These are phyloP conservation scores for Paecilomyces dactylethromorphus DNA, from an alignment of 2,329 filamentous ascomycete species.

Conservation along the genomic window DNA sequence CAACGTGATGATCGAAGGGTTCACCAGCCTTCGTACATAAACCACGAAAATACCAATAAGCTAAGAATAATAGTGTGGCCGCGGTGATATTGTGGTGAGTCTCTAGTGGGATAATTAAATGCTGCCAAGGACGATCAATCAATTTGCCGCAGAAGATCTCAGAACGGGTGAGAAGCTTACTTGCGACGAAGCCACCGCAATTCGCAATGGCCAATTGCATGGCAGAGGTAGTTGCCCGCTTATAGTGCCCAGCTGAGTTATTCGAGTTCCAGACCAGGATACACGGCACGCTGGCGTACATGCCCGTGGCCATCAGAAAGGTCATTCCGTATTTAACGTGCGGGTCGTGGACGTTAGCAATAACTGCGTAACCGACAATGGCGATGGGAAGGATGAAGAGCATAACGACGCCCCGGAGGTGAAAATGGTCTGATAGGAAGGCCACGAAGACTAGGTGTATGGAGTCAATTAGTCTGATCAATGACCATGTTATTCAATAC, in stretches of 20 bases:
- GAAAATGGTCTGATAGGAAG: slow-evolving; percentile 54
- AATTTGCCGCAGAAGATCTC: slow-evolving; percentile 1
- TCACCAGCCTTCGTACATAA: slow-evolving; percentile 47
- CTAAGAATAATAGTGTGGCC: slow-evolving; percentile 58
- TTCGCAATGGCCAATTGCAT: slow-evolving; percentile 63
- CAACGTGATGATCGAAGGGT: background rate
- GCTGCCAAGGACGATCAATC: slow-evolving; percentile 26
- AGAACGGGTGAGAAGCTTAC: slow-evolving; percentile 23
- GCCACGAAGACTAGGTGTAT: slow-evolving; percentile 27
- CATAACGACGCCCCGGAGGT: slow-evolving; percentile 56
- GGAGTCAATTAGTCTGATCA: background rate
- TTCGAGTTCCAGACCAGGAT: slow-evolving; percentile 62
- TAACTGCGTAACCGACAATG: slow-evolving; percentile 59
- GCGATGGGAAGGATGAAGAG: slow-evolving; percentile 57
- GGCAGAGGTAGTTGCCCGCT: slow-evolving; percentile 60
- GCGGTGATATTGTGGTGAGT: slow-evolving; percentile 53
- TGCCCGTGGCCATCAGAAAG: slow-evolving; percentile 59
- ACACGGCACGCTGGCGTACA: slow-evolving; percentile 58
- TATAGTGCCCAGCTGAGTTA: slow-evolving; percentile 64
- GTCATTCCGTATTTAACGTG: slow-evolving; percentile 59
- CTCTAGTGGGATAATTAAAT: slow-evolving; percentile 53
- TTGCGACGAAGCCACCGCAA: slow-evolving; percentile 60
- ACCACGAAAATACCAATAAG: slow-evolving; percentile 56
- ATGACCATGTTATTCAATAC: background rate
- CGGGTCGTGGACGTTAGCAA: slow-evolving; percentile 49